These are phyloP conservation scores for Colletotrichum sp. DNA, from an alignment of 2,329 filamentous ascomycete species.

Conservation along the genomic window DNA sequence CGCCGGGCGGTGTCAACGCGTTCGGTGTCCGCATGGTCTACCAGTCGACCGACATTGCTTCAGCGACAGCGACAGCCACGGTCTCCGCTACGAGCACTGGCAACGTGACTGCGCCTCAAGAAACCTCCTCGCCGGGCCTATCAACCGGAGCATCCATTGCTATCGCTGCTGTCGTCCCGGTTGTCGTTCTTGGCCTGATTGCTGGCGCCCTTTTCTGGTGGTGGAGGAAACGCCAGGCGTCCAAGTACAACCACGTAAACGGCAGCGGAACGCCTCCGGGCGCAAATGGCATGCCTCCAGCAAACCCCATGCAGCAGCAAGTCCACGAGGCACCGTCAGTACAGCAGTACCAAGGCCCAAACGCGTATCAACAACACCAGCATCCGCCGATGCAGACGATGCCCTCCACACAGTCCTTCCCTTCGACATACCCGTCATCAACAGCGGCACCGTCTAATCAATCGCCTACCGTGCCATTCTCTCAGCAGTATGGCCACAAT, in stretches of 20 bases:
- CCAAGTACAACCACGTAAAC: background rate
- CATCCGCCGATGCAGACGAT: background rate
- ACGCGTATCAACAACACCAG: background rate
- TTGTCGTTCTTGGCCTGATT: background rate
- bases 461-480: background rate
- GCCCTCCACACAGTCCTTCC: background rate
- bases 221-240: constrained; percentile 7
- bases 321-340: background rate
- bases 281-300: background rate
- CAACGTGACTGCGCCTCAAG: background rate
- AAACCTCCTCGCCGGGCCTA: background rate
- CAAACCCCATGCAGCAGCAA: background rate
- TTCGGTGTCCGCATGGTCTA: constrained; percentile 30
- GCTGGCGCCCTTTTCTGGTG: constrained; percentile 2
- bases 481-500: background rate
- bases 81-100: background rate
- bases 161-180: constrained; percentile 1
- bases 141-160: background rate
- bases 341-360: background rate
- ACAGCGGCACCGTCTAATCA: background rate
- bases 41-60: constrained; percentile 23
- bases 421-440: background rate
- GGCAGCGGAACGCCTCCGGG: background rate
- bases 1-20: constrained; percentile 24
- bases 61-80: background rate